Evolutionary conservation across 2,329 filamentous ascomycete genomes (phyloP).

Genomic region (Mycosphaerelloides madeirae): DNA sequence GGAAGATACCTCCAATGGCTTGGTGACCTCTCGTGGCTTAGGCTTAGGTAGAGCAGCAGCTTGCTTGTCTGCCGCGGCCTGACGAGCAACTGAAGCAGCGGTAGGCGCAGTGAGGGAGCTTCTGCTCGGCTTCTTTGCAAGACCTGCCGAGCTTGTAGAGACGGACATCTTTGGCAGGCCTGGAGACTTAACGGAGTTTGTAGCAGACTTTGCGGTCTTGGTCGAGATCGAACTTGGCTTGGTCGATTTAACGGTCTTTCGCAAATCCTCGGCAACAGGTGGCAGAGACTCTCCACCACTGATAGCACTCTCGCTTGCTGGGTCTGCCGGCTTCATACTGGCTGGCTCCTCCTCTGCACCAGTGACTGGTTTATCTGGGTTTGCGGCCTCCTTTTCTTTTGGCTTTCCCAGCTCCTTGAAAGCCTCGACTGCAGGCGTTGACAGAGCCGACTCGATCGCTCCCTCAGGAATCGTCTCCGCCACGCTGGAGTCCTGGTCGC

Average conservation of each 20-base stretch:
- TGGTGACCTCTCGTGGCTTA: conserved; percentile 64
- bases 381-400: conserved; percentile 29
- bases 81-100: conserved; percentile 29
- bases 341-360: conserved; percentile 40
- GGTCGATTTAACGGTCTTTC: conserved; percentile 13
- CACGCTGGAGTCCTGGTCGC: conserved; percentile 33
- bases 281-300: conserved; percentile 37
- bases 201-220: conserved; percentile 11
- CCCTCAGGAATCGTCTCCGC: conserved; percentile 40
- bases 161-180: conserved; percentile 7
- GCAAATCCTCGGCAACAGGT: conserved; percentile 31
- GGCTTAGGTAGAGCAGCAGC: conserved; percentile 16
- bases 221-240: conserved; percentile 17
- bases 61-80: conserved; percentile 19
- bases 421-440: conserved; percentile 29
- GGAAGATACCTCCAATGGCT: conserved; percentile 61
- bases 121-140: conserved; percentile 29
- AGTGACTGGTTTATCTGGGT: conserved; percentile 43
- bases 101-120: conserved; percentile 33
- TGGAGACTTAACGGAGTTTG: conserved; percentile 15
- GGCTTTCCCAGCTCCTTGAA: conserved; percentile 14
- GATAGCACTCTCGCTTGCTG: conserved; percentile 35
- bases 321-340: conserved; percentile 38
- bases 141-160: conserved; percentile 5
- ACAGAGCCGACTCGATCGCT: conserved; percentile 36